Conservation (phyloP, 2,329 filamentous ascomycete species). For the Trichoderma brevicompactum region DNA sequence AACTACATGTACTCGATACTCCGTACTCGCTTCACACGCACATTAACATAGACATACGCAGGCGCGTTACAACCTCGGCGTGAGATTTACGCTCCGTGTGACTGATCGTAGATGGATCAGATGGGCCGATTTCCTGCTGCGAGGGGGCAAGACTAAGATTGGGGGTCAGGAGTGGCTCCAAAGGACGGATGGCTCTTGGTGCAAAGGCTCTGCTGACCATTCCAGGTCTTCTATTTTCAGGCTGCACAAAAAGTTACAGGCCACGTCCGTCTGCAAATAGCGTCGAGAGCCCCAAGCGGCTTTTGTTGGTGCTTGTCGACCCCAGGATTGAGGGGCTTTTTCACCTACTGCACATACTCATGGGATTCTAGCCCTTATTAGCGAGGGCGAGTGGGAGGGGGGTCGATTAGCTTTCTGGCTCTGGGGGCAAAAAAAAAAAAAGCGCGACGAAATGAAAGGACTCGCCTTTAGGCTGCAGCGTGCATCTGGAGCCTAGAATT, state of each 20-base stretch:
- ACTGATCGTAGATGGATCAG: constrained; percentile 28
- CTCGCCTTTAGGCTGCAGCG: constrained; percentile 10
- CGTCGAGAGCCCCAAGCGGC: neutral
- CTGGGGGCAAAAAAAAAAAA: neutral
- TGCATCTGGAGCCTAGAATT: constrained; percentile 19
- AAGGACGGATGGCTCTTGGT: neutral
- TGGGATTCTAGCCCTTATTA: neutral
- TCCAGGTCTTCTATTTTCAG: neutral
- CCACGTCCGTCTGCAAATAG: neutral
- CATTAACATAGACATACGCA: neutral
- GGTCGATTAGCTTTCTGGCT: neutral
- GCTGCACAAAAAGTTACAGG: neutral
- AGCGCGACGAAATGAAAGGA: neutral
- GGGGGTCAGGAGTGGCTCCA: constrained; percentile 13
- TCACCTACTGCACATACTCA: neutral
- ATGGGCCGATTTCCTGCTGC: constrained; percentile 29
- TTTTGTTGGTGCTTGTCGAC: neutral
- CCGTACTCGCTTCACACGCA: constrained; percentile 2
- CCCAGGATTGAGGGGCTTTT: constrained; percentile 4
- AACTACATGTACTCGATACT: constrained; percentile 2
- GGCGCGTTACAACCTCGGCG: constrained; percentile 7
- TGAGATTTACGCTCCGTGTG: constrained; percentile 23
- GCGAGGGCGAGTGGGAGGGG: neutral
- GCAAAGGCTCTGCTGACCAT: constrained; percentile 22
- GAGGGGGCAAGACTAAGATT: constrained; percentile 13